These are phyloP conservation scores for Fusarium sp. DNA, from an alignment of 2,329 filamentous ascomycete genomes.

Conservation along the genomic window DNA sequence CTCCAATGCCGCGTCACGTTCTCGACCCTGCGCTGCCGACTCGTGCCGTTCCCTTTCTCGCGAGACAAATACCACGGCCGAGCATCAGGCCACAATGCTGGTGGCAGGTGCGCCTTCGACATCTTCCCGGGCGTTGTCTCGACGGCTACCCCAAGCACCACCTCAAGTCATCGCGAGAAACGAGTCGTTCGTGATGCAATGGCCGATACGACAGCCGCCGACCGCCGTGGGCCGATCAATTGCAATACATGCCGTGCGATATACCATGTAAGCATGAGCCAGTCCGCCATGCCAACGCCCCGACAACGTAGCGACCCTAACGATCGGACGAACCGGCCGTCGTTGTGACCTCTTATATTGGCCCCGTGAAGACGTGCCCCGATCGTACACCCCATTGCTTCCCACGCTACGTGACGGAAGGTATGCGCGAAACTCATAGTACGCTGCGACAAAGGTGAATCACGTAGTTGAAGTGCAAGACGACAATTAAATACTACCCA, in stretches of 20 bases:
- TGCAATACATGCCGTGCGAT: no score
- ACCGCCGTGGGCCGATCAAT: no score
- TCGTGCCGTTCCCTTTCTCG: accelerated
- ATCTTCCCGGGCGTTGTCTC: not conserved
- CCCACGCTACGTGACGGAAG: not conserved
- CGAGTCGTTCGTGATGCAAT: not conserved
- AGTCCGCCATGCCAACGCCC: no score
- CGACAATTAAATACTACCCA: not conserved
- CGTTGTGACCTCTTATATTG: not conserved
- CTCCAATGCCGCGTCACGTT: not conserved
- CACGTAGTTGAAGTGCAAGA: not conserved
- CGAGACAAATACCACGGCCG: accelerated
- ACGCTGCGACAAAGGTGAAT: not conserved
- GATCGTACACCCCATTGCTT: not conserved
- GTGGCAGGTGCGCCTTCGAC: not conserved
- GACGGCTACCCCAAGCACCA: not conserved
- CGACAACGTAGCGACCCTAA: not conserved
- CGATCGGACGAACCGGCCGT: not conserved
- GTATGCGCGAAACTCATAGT: not conserved
- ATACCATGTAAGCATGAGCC: no score
- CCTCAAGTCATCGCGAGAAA: not conserved
- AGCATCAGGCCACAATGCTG: not conserved
- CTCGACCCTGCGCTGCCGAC: not conserved
- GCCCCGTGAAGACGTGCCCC: not conserved
- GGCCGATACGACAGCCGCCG: not conserved